Base-by-base conservation (phyloP, 176 grass and related monocot species). In the Microstegium vimineum region DNA sequence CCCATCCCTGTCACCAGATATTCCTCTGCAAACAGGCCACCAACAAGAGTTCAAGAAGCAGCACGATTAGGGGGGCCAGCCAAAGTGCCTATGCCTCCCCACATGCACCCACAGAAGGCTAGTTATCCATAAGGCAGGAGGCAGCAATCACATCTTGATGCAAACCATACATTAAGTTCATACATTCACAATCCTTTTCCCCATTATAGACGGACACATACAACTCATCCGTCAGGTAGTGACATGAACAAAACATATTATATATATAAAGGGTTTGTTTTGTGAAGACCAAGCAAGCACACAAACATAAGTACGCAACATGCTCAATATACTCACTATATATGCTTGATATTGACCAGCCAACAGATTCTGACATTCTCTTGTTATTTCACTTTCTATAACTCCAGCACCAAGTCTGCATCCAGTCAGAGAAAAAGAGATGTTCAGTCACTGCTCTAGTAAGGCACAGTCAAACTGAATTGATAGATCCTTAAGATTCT, bases 361-460 rank as follows among this genome's bases (percentile, higher is more conserved):
- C 72, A 82, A 56, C 76, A 72, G 81, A 69, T 81, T 23, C 22
- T 85, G 77, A 41, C 66, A 73, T 73, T 61, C 42, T 81, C 36
- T 54, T 54, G 31, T 70, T 57, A 10, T 60, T 66, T 62, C 60
- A 34, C 13, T 69, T 72, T 69, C 85, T 99, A 99, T 57, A 99
- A 83, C 90, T 96, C 97, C 74, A 99, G 87, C 59, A 99, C 97
- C 86, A 99, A 60, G 85, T 99, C 97, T 99, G 86, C 77, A 90
- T 73, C 77, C 78, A 79, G n/a, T 27, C 18, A 80, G 5, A 54
- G 37, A 62, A 27, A 38, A 66, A 68, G 45, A 71, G 28, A 20
- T 14, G 20, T 66, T 25, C 20, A 84, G 30, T 63, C 49, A 57
- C 27, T 23, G 27, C 71, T 66, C 43, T n/a, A 72, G 72, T 47